Evolutionary conservation across 75 land plant species (phyloP), one percentile per base, ranked within the genome.

Genomic region (Azolla pinnata): DNA sequence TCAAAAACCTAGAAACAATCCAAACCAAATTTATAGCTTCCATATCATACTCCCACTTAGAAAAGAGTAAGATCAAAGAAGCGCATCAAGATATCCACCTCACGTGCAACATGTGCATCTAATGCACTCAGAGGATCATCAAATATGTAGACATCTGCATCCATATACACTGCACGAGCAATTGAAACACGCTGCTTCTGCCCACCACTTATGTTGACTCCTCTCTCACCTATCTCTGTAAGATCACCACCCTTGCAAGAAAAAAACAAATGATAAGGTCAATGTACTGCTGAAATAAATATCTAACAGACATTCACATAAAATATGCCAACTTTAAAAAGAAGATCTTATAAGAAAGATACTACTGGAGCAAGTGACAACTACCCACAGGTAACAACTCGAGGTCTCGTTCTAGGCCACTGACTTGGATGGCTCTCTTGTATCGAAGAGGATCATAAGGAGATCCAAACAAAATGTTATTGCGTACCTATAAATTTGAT

Each of bases 1-100:
- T 90, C 87, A 80, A 95, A 95, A 35, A 95, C 97, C 93, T 88
- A 46, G 23, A 46, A 2, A 23, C 49, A 46, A 23, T 17, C 14
- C 10, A 7, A 38, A 38, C 42, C 42, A 38, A 7, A 38, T 38
- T 38, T 38, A 38, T 38, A 7, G 42, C 7, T 38, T 14, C 42
- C 7, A 38, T 38, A 38, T 7, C 7, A 7, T 7, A 38, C 42
- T 7, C 14, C 7, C 42, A 38, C 42, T 38, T 38, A 38, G 42
- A 7, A 38, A 7, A 38, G 14, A 14, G 14, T 38, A 14, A 38
- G 14, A 38, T 8, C 42, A 38, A 8, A 7, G 12, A 8, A 7
- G 7, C 12, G 42, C 54, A 19, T 5, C 23, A 19, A 35, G 34
- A 25, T 35, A 49, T 50, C 45, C n/a, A 68, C 70, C 35, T 68